Base-by-base conservation (phyloP, 73 alveolate genomes). In the Blepharisma japonicum region DNA sequence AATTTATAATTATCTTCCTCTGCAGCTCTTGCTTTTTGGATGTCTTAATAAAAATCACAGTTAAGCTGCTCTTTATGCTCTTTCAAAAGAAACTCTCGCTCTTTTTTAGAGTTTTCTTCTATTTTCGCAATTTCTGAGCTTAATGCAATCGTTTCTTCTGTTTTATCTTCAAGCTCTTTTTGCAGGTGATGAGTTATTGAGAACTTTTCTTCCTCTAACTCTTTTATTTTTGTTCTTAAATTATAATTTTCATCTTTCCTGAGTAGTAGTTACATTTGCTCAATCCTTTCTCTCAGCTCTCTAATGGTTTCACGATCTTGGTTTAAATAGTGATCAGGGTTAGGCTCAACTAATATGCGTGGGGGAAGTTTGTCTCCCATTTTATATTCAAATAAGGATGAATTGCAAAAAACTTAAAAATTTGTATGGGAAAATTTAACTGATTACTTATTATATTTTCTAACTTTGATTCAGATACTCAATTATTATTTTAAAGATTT, bases 271-370 rank as follows among this genome's bases (percentile, higher is more conserved):
- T 61, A 61, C 74, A 61, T 14, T 39, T 61, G 14, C 5, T 61
- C 46, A 14, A 61, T 61, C 5, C 46, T 25, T 11, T 61, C 74
- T n/a, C 47, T 61, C 46, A 61, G 74, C 23, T 61, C 23, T n/a
- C 74, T 61, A 25, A 61, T 61, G 38, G 47, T 61, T 5, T 61
- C 74, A 9, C 46, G 74, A 39, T 61, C 38, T 18, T 39, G 39
- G 74, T 61, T 61, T n/a, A 61, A 39, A 39, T 61, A 61, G 74
- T 61, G 74, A 39, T 61, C 46, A 2, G 74, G 74, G 74, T 61
- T 61, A 9, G 74, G 18, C 47, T 61, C 74, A 18, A 25, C 38
- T 20, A 61, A 25, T 25, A 25, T n/a, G 38, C 47, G 23, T n/a
- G 74, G 74, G 39, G 74, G 74, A 14, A 61, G 74, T 18, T 61